phyloP scores from a whole-genome alignment of 176 grass and related monocot genomes.

The Sorghum bicolor region Sorghum_bicolor_NCBIv3 NC_012878.2:51572001-51572500 shows the following conservation, averaged over 20 bases:
- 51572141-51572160: background rate
- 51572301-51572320: conserved; percentile 68
- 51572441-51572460: conserved; percentile 63
- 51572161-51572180: background rate
- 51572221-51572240: conserved; percentile 84
- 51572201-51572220: conserved; percentile 24
- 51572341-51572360: conserved; percentile 54
- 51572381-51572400: conserved; percentile 65
- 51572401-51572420: conserved; percentile 72
- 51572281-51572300: conserved; percentile 58
- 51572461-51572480: conserved; percentile 48
- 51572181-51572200: background rate
- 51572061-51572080: conserved; percentile 48
- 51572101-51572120: conserved; percentile 54
- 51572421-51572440: conserved; percentile 70
- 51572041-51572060: conserved; percentile 37
- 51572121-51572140: background rate
- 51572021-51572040: conserved; percentile 54
- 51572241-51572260: conserved; percentile 77
- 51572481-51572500: conserved; percentile 66
- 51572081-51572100: conserved; percentile 60
- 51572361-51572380: conserved; percentile 77
- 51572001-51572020: conserved; percentile 67
- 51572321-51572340: conserved; percentile 68
- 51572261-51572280: conserved; percentile 45